A percentile compares a stretch with the other conserved stretches of the same genome.
Conservation (phyloP, 768 basidiomycete genomes). For the Calocybe indica region DNA sequence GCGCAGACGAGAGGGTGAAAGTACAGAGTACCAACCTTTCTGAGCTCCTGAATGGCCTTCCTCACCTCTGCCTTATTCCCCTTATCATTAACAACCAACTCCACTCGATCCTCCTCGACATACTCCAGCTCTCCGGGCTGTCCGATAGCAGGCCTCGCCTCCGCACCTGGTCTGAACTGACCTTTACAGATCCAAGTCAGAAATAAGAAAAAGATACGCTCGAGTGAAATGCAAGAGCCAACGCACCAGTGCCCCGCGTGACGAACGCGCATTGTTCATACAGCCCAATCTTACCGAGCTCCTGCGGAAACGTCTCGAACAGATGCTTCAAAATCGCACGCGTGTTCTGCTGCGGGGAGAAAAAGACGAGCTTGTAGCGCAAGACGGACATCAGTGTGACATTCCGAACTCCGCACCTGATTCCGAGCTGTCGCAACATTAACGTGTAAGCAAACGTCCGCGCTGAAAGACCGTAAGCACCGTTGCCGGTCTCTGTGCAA, state of each 20-base stretch:
- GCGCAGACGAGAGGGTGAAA: neutral
- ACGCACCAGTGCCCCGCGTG: constrained; percentile 45
- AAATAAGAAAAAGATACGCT: neutral
- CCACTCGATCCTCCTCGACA: constrained; percentile 51
- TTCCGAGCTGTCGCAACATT: too few relatives aligned
- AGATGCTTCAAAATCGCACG: constrained; percentile 29
- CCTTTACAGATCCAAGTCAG: constrained; percentile 20
- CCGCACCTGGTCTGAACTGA: constrained; percentile 36
- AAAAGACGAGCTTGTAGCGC: constrained; percentile 49
- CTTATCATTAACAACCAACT: constrained; percentile 38
- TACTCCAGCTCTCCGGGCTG: constrained; percentile 33
- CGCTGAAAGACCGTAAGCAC: too few relatives aligned
- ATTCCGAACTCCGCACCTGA: constrained; percentile 16
- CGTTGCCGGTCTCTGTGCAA: neutral
- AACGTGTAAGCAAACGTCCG: too few relatives aligned
- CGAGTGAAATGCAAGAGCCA: neutral
- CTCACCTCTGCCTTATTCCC: constrained; percentile 26
- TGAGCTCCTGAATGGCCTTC: constrained; percentile 36
- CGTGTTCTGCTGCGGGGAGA: constrained; percentile 28
- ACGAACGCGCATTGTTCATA: constrained; percentile 53
- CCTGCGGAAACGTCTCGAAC: constrained; percentile 37
- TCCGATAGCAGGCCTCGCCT: constrained; percentile 42
- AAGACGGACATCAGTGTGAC: constrained; percentile 5
- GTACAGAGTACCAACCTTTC: constrained; percentile 30
- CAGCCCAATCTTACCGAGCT: constrained; percentile 45